Evolutionary conservation across 73 alveolate genomes (phyloP).

Genomic region (Halteria grandinella): DNA sequence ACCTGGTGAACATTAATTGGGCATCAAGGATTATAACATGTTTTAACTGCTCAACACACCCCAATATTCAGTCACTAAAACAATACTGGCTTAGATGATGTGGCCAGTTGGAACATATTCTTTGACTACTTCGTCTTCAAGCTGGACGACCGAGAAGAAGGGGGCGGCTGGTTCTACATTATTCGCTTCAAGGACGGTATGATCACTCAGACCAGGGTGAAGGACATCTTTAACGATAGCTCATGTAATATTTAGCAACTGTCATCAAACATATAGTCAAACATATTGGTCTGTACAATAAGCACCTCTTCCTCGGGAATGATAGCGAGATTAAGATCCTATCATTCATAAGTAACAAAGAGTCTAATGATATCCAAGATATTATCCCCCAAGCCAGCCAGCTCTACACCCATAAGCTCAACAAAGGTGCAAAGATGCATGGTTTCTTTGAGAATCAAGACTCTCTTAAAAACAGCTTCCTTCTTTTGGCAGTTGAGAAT

Average conservation of each 20-base stretch:
- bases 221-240: conserved; percentile 21
- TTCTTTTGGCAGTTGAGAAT: conserved; percentile 7
- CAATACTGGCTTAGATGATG: conserved; percentile 32
- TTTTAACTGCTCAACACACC: too few relatives aligned
- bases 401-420: neutral
- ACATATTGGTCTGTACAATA: conserved; percentile 10
- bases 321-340: conserved; percentile 5
- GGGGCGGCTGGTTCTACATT: neutral
- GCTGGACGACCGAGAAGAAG: conserved; percentile 43
- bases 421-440: neutral
- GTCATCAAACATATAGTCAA: neutral
- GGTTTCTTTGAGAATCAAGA: conserved; percentile 38
- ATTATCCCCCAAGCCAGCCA: neutral
- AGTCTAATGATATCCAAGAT: neutral
- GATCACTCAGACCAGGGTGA: conserved; percentile 14
- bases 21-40: too few relatives aligned
- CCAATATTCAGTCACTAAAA: too few relatives aligned
- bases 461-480: conserved; percentile 3
- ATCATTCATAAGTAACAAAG: neutral
- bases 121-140: conserved; percentile 6
- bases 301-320: conserved; percentile 2
- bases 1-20: neutral
- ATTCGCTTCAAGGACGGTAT: conserved; percentile 3
- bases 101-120: conserved; percentile 25
- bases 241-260: conserved; percentile 16